These are phyloP conservation scores for Magnaporthiopsis rhizophila DNA, from an alignment of 2,329 filamentous ascomycete species.

Conservation along the genomic window DNA sequence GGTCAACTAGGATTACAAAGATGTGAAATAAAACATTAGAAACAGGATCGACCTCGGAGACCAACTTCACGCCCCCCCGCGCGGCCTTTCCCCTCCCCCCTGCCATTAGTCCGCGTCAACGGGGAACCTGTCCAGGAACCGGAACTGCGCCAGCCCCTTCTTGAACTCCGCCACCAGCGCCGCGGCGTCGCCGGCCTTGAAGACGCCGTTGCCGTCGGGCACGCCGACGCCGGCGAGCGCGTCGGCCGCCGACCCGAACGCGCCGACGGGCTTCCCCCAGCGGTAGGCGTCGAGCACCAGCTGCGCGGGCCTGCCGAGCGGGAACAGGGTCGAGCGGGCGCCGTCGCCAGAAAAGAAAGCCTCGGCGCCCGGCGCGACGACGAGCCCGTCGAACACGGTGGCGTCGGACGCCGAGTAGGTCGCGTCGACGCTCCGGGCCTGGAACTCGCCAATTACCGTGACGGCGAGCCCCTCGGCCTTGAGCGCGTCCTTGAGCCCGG, in stretches of 20 bases:
- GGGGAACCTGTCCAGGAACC: conserved; percentile 57
- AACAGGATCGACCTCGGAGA: background rate
- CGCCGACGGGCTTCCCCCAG: conserved; percentile 63
- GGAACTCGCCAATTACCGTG: conserved; percentile 51
- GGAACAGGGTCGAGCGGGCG: conserved; percentile 47
- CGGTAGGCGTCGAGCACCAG: conserved; percentile 56
- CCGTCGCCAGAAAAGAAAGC: conserved; percentile 37
- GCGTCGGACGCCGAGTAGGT: conserved; percentile 61
- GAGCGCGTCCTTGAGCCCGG: conserved; percentile 40
- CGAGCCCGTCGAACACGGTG: conserved; percentile 52
- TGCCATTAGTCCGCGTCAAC: conserved; percentile 32
- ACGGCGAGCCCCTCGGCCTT: conserved; percentile 43
- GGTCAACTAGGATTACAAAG: background rate
- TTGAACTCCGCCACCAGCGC: conserved; percentile 38
- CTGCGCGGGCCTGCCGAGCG: conserved; percentile 53
- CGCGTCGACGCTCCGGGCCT: conserved; percentile 45
- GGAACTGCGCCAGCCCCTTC: conserved; percentile 54
- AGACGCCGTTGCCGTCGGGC: conserved; percentile 31
- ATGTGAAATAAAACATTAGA: background rate
- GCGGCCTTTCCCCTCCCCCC: no score
- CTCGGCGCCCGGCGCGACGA: conserved; percentile 48
- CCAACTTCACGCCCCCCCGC: background rate
- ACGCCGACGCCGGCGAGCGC: conserved; percentile 33
- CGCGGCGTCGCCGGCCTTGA: conserved; percentile 23
- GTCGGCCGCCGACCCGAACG: conserved; percentile 36